These are phyloP conservation scores for Plasmodium billcollinsi DNA, from an alignment of 169 alveolate species.

Conservation along the genomic window DNA sequence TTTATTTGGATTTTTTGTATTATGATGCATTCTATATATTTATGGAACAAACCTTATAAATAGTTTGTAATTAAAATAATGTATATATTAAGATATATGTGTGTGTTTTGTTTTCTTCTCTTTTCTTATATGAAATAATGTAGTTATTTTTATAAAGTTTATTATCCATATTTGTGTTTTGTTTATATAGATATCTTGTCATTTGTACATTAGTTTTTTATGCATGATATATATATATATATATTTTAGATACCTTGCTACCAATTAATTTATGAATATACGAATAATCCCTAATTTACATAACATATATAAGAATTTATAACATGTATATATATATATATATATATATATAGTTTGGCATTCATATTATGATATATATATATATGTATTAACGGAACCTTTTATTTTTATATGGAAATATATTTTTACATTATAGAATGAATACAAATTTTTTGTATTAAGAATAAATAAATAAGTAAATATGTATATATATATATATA, in stretches of 20 bases:
- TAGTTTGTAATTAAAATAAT: background rate
- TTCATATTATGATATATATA: too few species aligned
- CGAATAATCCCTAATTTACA: constrained; percentile 1
- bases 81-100: background rate
- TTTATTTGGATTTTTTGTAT: background rate
- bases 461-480: background rate
- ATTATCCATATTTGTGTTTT: constrained; percentile 5
- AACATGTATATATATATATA: too few species aligned
- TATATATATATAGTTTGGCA: too few species aligned
- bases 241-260: too few species aligned
- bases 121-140: constrained; percentile 9
- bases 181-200: constrained; percentile 13
- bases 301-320: too few species aligned
- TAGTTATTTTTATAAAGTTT: constrained; percentile 3
- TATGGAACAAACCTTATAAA: background rate
- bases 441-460: too few species aligned
- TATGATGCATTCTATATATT: constrained; percentile 1
- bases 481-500: constrained; percentile 16
- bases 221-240: too few species aligned
- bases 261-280: background rate
- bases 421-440: too few species aligned
- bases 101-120: constrained; percentile 1
- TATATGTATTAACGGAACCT: too few species aligned
- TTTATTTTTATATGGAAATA: too few species aligned
- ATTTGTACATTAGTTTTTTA: background rate